These are phyloP conservation scores for Lotmaria passim DNA, from an alignment of 208 protist genomes.

Conservation along the genomic window DNA sequence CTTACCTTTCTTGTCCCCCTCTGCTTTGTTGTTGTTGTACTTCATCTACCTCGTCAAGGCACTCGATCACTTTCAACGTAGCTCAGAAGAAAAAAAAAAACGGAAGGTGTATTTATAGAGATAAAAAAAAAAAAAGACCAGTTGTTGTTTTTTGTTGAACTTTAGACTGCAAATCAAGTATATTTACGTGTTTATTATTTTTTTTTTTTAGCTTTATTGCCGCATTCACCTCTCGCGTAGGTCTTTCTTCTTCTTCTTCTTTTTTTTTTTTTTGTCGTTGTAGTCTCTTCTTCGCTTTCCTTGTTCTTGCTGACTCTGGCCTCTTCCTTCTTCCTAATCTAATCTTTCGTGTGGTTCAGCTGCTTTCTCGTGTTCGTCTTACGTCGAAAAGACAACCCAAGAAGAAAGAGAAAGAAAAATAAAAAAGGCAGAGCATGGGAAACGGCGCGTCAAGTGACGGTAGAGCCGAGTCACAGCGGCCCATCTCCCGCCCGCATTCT, in stretches of 20 bases:
- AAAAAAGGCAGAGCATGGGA: slow-evolving; percentile 30
- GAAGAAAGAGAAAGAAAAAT: slow-evolving; percentile 6
- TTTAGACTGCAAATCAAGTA: too few species aligned
- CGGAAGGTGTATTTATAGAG: too few species aligned
- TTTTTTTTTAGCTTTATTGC: slow-evolving; percentile 13
- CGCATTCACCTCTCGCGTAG: not conserved
- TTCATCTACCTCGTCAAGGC: too few species aligned
- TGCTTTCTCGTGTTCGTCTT: not conserved
- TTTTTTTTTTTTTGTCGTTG: not conserved
- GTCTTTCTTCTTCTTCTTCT: slow-evolving; percentile 8
- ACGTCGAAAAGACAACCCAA: too few species aligned
- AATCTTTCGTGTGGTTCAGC: too few species aligned
- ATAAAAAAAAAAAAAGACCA: too few species aligned
- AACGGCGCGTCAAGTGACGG: slow-evolving; percentile 27
- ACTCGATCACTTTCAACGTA: too few species aligned
- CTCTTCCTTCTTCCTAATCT: not conserved
- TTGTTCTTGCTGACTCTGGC: not conserved
- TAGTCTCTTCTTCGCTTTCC: not conserved
- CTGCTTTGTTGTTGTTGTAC: too few species aligned
- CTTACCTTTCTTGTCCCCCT: too few species aligned
- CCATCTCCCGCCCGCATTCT: slow-evolving; percentile 17
- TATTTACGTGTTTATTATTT: too few species aligned
- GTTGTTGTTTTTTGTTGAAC: too few species aligned
- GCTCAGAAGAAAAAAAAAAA: too few species aligned
- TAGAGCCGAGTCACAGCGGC: slow-evolving; percentile 1